Conservation (phyloP, 352 stramenopile species). For the Peronospora farinosa region DNA sequence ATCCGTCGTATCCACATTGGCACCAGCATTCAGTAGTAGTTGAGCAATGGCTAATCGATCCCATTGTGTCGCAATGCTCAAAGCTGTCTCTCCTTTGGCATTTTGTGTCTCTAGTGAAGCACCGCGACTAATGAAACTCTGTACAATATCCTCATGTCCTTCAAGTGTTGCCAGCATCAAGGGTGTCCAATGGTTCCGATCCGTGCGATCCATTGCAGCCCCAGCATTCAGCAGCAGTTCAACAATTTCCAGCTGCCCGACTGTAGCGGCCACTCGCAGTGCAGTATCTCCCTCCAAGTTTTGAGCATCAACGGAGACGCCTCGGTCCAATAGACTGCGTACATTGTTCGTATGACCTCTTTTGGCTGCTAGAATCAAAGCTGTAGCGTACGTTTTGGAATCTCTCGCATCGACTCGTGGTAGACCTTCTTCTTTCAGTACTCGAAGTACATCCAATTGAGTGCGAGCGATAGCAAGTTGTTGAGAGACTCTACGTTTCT, state of each 20-base stretch:
- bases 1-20: conserved; percentile 14
- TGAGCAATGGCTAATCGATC: conserved; percentile 13
- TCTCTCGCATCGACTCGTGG: conserved; percentile 7
- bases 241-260: conserved; percentile 13
- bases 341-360: conserved; percentile 20
- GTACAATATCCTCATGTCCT: conserved; percentile 13
- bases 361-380: conserved; percentile 12
- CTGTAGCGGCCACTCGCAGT: conserved; percentile 11
- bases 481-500: conserved; percentile 1
- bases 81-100: conserved; percentile 12
- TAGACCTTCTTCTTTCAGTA: conserved; percentile 26
- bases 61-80: conserved; percentile 19
- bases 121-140: conserved; percentile 6
- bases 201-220: conserved; percentile 12
- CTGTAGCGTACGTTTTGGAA: conserved; percentile 16
- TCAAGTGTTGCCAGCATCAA: conserved; percentile 22
- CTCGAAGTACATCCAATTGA: conserved; percentile 21
- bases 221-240: conserved; percentile 19
- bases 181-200: conserved; percentile 12
- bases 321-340: conserved; percentile 22
- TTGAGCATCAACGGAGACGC: conserved; percentile 12
- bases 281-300: conserved; percentile 11
- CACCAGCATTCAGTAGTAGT: conserved; percentile 14
- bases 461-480: conserved; percentile 16
- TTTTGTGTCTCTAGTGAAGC: conserved; percentile 16